Evolutionary conservation across 352 stramenopile genomes (phyloP), one percentile per base, ranked within the genome.

Genomic region (Globisporangium heterothallicum): DNA sequence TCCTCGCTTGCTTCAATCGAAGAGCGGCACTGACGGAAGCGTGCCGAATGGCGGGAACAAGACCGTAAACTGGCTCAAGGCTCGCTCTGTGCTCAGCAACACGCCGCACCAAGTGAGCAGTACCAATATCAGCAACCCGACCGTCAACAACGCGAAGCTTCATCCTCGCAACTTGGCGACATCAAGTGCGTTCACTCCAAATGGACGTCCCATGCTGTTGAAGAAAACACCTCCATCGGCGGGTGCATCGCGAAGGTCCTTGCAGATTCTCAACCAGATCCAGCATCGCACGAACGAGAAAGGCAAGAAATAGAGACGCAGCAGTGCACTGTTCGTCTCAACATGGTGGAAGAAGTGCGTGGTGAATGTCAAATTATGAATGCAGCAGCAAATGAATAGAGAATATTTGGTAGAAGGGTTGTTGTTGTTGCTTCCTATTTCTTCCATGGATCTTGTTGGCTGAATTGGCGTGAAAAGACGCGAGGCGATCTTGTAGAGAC

Each of bases 191-290:
- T 60, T 70, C 25, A 84, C 72, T 16, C 72, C 72, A 8, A 84
- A 50, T 7, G 61, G 56, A 0, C 67, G 61, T 9, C 56, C 44
- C 14, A 52, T 58, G 57, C 62, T 67, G 6, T 45, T 77, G 36
- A 79, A 73, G 59, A 78, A 76, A 63, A 87, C 80, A 49, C 80
- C 78, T 6, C 78, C 78, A 32, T 83, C 75, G 4, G 80, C 74
- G 0, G 78, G 78, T 10, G 70, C 82, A 1, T 93, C 82, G 21
- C 56, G 78, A 10, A 61, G 82, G 30, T 89, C 79, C 26, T 67
- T 93, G 18, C 81, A 93, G 54, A 93, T 93, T 48, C 61, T 93
- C 24, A 93, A 82, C 62, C 74, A 91, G 51, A 89, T 93, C 47
- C 73, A 83, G 53, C 72, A 86, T 64, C 71, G 66, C 56, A 68